Evolutionary conservation across 1,284 basidiomycete genomes (phyloP), one percentile per base, ranked within the genome.

Genomic region (Boletellus sp.): DNA sequence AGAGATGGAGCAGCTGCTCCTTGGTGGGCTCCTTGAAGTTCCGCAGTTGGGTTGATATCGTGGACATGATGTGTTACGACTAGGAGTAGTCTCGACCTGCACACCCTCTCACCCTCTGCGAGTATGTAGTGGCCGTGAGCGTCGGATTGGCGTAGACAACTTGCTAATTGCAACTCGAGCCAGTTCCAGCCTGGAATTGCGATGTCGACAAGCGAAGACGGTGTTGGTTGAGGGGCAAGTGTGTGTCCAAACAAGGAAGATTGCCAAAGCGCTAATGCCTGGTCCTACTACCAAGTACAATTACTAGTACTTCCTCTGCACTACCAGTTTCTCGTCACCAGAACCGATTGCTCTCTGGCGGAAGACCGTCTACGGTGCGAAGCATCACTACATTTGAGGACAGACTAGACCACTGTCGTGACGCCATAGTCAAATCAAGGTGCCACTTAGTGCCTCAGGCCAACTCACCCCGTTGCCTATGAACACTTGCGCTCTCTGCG

Each of bases 11-110:
- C 47, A 86, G 73, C 67, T 95, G 85, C 55, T 94, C 91, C 71
- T 85, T 92, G 8, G 87, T 87, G 46, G 91, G 91, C 70, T 95
- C 93, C 74, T 90, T 91, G 79, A 93, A 93, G 63, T 88, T 83
- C 54, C 92, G 85, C 44, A 95, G 81, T 58, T 92, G 87, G 5
- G 91, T 88, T 45, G 86, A 89, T 64, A 91, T 91, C 45, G 82
- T 86, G 46, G 86, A 75, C 88, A 90, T 90, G 49, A n/a, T 39
- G 30, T 13, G 13, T 13, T 28, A 24, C n/a, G 52, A 43, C 49
- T 19, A 35, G 37, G 44, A 36, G 51, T 33, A 21, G 30, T 24
- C 45, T 46, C 45, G 26, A 39, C 42, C 40, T 30, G 36, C 16
- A 39, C 45, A 21, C 41, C 33, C 41, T 45, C 38, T 45, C 44